A percentile compares a stretch with the other conserved stretches of the same genome.
Conservation (phyloP, 169 alveolate genomes). For the Eimeria nieschulzi region DNA sequence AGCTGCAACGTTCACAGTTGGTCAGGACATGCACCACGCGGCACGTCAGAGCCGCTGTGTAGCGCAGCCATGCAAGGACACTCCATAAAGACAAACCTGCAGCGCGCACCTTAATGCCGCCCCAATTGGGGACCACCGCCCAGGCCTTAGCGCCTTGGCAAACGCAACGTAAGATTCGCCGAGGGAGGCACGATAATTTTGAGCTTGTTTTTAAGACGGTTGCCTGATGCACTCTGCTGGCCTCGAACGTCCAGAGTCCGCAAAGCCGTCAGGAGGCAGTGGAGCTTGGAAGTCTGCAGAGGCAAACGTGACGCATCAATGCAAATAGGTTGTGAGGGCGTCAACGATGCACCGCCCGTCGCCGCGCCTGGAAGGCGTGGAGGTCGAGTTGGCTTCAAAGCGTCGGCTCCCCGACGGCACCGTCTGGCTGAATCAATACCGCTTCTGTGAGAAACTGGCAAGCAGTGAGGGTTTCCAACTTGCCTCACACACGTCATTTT, state of each 20-base stretch:
- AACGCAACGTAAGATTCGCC: neutral
- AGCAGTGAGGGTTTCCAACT: conserved; percentile 12
- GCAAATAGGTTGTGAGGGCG: conserved; percentile 1
- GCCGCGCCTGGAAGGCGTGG: conserved; percentile 64
- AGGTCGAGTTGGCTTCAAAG: conserved; percentile 48
- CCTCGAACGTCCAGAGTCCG: too few species aligned
- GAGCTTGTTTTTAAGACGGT: too few species aligned
- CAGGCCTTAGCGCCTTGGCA: conserved; percentile 47
- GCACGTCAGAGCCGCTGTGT: neutral
- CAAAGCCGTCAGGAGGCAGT: too few species aligned
- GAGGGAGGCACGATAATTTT: neutral
- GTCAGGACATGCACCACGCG: neutral
- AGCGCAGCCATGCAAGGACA: neutral
- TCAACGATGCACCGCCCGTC: conserved; percentile 58
- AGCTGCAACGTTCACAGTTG: neutral
- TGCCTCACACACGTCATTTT: too few species aligned
- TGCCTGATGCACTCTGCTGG: too few species aligned
- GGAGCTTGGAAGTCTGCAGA: too few species aligned
- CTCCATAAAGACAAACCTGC: conserved; percentile 25
- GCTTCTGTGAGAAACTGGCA: conserved; percentile 56
- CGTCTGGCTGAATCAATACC: conserved; percentile 54
- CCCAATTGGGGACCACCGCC: conserved; percentile 40
- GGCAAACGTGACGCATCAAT: neutral
- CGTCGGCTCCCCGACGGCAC: conserved; percentile 63
- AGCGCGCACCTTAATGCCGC: conserved; percentile 48